Percentiles rank a stretch among this genome's conserved stretches.
phyloP scores from a whole-genome alignment of 306 rosid species.

The Cicer chorassanicum region DNA sequence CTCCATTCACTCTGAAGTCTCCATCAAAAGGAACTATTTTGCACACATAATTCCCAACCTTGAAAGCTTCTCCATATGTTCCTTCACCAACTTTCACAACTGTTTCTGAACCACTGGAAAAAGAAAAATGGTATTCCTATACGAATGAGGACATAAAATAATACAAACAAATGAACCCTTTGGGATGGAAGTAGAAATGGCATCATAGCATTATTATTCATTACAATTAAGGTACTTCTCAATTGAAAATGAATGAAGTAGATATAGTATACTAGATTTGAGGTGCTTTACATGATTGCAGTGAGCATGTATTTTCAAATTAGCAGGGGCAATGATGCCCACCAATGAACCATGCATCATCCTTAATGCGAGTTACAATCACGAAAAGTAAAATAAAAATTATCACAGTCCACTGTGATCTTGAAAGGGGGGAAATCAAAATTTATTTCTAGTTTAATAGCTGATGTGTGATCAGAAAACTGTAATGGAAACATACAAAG shows the following conservation, averaged over 20 bases:
- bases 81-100: constrained; percentile 90
- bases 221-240: constrained; percentile 22
- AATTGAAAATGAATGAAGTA: constrained; percentile 20
- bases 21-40: constrained; percentile 96
- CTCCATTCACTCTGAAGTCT: constrained; percentile 81
- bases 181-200: constrained; percentile 10
- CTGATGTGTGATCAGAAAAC: constrained; percentile 6
- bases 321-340: not conserved
- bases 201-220: not conserved
- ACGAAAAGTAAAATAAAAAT: constrained; percentile 18
- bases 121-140: constrained; percentile 38
- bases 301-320: not conserved
- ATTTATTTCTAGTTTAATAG: constrained; percentile 14
- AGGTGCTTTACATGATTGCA: constrained; percentile 19
- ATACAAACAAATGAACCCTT: constrained; percentile 8
- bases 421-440: not conserved
- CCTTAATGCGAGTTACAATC: constrained; percentile 1
- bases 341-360: not conserved
- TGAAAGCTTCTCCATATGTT: constrained; percentile 94
- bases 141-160: constrained; percentile 40
- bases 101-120: constrained; percentile 61
- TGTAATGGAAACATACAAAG: not conserved
- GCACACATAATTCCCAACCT: constrained; percentile 75
- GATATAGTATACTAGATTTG: constrained; percentile 14
- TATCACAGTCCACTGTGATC: constrained; percentile 11